Conservation (phyloP, 352 stramenopile species). For the Globisporangium barbulae region DNA sequence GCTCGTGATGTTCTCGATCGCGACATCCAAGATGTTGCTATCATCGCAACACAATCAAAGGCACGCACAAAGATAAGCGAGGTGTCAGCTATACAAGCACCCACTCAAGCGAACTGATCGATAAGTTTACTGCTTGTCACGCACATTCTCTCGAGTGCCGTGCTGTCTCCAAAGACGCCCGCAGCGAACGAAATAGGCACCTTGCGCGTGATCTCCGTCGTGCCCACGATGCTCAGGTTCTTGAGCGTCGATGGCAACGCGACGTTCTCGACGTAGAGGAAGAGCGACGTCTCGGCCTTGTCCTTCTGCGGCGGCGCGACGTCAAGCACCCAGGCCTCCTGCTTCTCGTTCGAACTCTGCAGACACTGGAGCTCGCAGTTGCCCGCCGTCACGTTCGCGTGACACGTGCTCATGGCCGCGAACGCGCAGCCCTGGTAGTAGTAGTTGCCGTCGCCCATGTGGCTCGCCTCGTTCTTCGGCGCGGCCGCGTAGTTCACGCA, state of each 20-base stretch:
- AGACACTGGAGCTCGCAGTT: conserved; percentile 71
- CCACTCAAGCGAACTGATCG: neutral
- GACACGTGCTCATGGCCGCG: conserved; percentile 47
- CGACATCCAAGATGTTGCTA: conserved; percentile 58
- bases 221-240: conserved; percentile 61
- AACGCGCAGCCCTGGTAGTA: conserved; percentile 61
- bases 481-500: conserved; percentile 61
- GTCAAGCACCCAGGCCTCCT: conserved; percentile 46
- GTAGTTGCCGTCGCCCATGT: conserved; percentile 48
- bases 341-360: conserved; percentile 29
- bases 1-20: conserved; percentile 51
- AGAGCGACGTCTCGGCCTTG: conserved; percentile 55
- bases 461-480: conserved; percentile 23
- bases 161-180: conserved; percentile 42
- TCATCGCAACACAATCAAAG: neutral
- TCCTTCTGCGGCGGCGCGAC: conserved; percentile 67
- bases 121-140: neutral
- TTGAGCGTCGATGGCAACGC: conserved; percentile 43
- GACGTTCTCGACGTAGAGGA: conserved; percentile 52
- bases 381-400: conserved; percentile 33
- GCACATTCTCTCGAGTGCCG: conserved; percentile 48
- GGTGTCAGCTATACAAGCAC: neutral
- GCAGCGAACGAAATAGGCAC: conserved; percentile 57
- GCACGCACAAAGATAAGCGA: neutral
- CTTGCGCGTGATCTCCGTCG: conserved; percentile 46